A percentile compares a stretch with the other conserved stretches of the same genome.
Conservation (phyloP, 768 basidiomycete species). For the Kondoa subrosea region DNA sequence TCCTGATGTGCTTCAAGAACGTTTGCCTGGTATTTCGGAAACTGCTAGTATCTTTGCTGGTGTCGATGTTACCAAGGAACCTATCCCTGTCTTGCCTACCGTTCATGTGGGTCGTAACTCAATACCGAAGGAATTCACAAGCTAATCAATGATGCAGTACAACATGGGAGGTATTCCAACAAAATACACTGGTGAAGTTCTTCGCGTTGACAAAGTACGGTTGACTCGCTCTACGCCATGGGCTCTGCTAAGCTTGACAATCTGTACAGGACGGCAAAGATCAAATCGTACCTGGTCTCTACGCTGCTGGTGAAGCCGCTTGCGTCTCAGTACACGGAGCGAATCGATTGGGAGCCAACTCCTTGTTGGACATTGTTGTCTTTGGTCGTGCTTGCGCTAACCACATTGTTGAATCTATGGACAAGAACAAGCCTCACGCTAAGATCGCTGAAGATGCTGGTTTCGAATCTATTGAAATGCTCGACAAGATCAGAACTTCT, state of each 20-base stretch:
- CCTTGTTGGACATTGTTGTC: constrained; percentile 93
- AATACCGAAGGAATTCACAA: constrained; percentile 15
- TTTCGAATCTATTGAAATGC: constrained; percentile 59
- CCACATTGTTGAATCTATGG: constrained; percentile 80
- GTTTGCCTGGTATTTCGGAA: constrained; percentile 97
- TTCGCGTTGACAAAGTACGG: constrained; percentile 57
- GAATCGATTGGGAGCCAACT: constrained; percentile 98
- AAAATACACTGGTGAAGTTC: constrained; percentile 89
- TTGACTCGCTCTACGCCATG: background rate
- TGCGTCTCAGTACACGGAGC: constrained; percentile 98
- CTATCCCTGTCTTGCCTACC: constrained; percentile 93
- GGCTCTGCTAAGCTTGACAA: background rate
- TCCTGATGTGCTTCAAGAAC: constrained; percentile 83
- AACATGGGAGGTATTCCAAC: constrained; percentile 94
- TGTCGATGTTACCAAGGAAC: constrained; percentile 98
- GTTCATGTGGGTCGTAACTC: constrained; percentile 58
- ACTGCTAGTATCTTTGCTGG: constrained; percentile 97
- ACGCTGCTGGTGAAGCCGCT: constrained; percentile 96
- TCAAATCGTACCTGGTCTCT: constrained; percentile 82
- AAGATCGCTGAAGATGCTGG: constrained; percentile 72
- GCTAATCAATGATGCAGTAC: constrained; percentile 16
- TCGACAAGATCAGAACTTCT: constrained; percentile 72
- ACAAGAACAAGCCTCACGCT: constrained; percentile 81
- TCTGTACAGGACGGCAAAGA: constrained; percentile 57
- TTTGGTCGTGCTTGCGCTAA: constrained; percentile 98